Percentiles rank a stretch among this genome's conserved stretches.
Conservation (phyloP, 805 yeast genomes). For the Metschnikowia chrysomelidarum region DNA sequence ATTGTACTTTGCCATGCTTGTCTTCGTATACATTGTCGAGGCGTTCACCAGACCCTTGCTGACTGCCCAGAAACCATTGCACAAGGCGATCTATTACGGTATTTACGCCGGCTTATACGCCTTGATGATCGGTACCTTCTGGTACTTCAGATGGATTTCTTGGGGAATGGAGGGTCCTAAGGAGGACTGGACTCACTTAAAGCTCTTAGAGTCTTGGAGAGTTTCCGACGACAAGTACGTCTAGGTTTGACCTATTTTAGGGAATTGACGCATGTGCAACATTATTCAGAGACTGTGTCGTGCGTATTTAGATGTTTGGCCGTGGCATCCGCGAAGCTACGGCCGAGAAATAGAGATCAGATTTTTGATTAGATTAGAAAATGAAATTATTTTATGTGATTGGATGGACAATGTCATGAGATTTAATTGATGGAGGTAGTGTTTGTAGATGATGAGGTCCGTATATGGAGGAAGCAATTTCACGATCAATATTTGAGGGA, state of each 20-base stretch:
- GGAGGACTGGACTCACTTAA: constrained; percentile 38
- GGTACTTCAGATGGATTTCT: constrained; percentile 62
- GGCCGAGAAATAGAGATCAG: no score
- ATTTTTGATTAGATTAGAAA: no score
- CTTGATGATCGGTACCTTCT: constrained; percentile 55
- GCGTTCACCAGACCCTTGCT: constrained; percentile 29
- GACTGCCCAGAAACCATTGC: constrained; percentile 8
- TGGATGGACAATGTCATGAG: no score
- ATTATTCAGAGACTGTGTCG: no score
- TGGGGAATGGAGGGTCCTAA: constrained; percentile 73
- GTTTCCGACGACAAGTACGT: constrained; percentile 38
- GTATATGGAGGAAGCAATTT: no score
- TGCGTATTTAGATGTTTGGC: no score
- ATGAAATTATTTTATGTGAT: no score
- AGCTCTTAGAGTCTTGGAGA: constrained; percentile 42
- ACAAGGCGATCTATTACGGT: constrained; percentile 14
- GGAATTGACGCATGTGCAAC: no score
- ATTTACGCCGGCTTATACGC: constrained; percentile 48
- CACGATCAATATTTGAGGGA: no score
- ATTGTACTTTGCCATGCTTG: constrained; percentile 87
- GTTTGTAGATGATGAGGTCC: no score
- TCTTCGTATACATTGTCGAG: constrained; percentile 62
- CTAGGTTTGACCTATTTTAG: constrained; percentile 11
- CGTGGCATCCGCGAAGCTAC: no score
- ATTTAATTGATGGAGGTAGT: no score